Base-by-base conservation (phyloP, 768 basidiomycete species). In the Artomyces pyxidatus region DNA sequence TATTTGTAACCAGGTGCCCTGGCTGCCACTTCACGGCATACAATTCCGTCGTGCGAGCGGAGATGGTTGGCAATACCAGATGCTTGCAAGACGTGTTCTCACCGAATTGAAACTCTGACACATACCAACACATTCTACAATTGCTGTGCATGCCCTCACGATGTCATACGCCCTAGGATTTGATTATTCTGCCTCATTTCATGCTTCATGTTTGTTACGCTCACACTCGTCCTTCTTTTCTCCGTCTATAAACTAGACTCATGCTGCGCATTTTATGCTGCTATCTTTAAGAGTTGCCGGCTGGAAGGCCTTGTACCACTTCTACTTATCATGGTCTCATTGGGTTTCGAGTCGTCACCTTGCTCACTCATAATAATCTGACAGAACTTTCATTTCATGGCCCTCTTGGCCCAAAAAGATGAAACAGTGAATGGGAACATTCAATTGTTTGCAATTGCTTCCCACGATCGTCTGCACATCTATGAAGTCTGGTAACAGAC, bases 21-120 rank as follows among this genome's bases (percentile, higher is more conserved):
- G 84, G 83, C 70, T 97, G 42, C 91, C 92, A 3, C 68, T 98
- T 17, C 88, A 97, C 65, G 94, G 95, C 3, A 86, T 98, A 39
- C 95, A 98, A 61, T 98, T 97, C 71, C 81, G 95, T 42, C 76
- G 95, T 52, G 78, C 83, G 1, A 79, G 87, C 23, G 94, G 94
- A 1, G 89, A 95, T 56, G 88, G 86, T 0, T 97, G 93, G 93
- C 92, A 96, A 66, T 97, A 98, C 66, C 91, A 94, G 63, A 92
- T 92, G 88, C 76, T 98, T 35, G 93, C 89, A 21, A 76, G 88
- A 57, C 76, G 88, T 51, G 89, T 92, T 35, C 68, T 92, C 58
- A 92, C 88, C 32, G 89, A 92, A 65, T 75, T 92, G 63, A 91
- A 91, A 68, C 68, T 92, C 73, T 91, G 59, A 66, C 53, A 14